Evolutionary conservation across 164 flowering plant genomes (phyloP).

Genomic region (Annona squamosa): DNA sequence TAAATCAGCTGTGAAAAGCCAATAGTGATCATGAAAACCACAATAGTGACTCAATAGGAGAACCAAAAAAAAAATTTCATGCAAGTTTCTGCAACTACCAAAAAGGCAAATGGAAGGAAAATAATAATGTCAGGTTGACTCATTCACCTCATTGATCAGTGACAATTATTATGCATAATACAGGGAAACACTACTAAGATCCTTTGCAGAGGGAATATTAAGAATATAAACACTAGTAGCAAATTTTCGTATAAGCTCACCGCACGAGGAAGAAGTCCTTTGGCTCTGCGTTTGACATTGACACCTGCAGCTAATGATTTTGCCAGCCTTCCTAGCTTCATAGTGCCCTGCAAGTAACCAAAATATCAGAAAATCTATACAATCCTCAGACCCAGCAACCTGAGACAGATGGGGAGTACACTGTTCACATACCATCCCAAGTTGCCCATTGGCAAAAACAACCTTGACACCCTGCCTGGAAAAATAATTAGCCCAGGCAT

Average conservation of each 20-base stretch:
- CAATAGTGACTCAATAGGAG: not conserved
- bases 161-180: not conserved
- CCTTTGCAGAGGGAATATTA: not conserved
- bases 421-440: slow-evolving; percentile 65
- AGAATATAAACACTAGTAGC: not conserved
- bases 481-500: slow-evolving; percentile 89
- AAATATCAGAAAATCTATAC: slow-evolving; percentile 3
- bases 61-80: not conserved
- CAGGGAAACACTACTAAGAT: too few species aligned
- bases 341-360: slow-evolving; percentile 52
- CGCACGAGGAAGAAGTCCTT: slow-evolving; percentile 89
- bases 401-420: slow-evolving; percentile 2
- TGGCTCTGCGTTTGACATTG: slow-evolving; percentile 78
- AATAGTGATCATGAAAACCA: not conserved
- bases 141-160: not conserved
- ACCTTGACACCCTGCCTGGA: slow-evolving; percentile 72
- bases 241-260: slow-evolving; percentile 31
- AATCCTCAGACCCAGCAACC: not conserved
- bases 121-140: too few species aligned
- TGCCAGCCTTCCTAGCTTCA: slow-evolving; percentile 78
- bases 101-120: too few species aligned
- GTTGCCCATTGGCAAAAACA: slow-evolving; percentile 83
- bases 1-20: not conserved
- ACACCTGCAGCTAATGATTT: slow-evolving; percentile 69
- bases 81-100: not conserved